Evolutionary conservation across 2,329 filamentous ascomycete genomes (phyloP), one percentile per base, ranked within the genome.

Genomic region (Alternaria dauci): DNA sequence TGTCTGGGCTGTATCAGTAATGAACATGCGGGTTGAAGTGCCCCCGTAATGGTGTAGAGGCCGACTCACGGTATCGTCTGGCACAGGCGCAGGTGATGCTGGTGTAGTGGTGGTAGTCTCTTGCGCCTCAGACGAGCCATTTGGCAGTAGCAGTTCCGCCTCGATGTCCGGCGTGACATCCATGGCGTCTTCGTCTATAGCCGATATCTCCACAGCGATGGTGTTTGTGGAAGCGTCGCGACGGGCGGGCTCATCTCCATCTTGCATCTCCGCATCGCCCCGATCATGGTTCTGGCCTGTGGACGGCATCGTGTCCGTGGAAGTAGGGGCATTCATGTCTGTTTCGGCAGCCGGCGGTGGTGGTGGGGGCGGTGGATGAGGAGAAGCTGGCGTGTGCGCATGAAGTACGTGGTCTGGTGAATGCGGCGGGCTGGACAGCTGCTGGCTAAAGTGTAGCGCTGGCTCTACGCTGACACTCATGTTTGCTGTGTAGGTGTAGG

Each of bases 391-490:
- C n/a, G 67, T 62, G 16, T 71, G 71, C 23, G 69, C 61, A 62
- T 75, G 71, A 23, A 71, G 71, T 12, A 68, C 41, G 52, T 72
- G 69, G 58, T 54, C 71, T 55, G 74, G 74, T 36, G 75, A 75
- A 25, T 70, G 75, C 30, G 73, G 67, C 30, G 73, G 73, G 42
- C 67, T 72, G 42, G 72, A 70, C 60, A 77, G 67, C 47, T 71
- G 75, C 56, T 76, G 76, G 65, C 65, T 69, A 67, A 80, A 79
- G 59, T 78, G 74, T 51, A 78, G 67, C 55, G 76, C 74, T 48
- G 75, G 73, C 62, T 80, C 77, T 48, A 78, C 69, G 68, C 71
- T 76, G 68, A 79, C 74, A 64, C 78, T 80, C 78, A 80, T 80
- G 66, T 70, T 73, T 64, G 55, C 57, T 32, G 47, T 26, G 55